Conservation (phyloP, 108 stramenopile species). For the Pseudonitzschia delicatissima region DNA sequence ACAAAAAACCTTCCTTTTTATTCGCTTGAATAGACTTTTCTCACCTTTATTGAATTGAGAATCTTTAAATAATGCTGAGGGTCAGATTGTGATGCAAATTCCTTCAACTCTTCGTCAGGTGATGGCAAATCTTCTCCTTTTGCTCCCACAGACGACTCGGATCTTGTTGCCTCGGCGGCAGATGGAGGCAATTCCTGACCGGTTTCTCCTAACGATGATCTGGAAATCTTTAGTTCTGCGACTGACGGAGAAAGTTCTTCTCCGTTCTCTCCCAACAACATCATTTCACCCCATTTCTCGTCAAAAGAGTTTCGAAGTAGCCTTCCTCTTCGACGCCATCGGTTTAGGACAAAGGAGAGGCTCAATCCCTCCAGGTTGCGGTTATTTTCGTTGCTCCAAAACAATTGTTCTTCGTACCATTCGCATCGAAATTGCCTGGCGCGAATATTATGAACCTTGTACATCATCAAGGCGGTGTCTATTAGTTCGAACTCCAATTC, state of each 20-base stretch:
- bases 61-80: slow-evolving; percentile 1
- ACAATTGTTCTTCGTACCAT: slow-evolving; percentile 74
- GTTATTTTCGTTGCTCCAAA: slow-evolving; percentile 48
- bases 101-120: background rate
- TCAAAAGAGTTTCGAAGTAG: slow-evolving; percentile 17
- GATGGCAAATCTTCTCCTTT: too few relatives aligned
- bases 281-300: slow-evolving; percentile 25
- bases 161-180: too few relatives aligned
- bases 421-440: slow-evolving; percentile 54
- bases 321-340: slow-evolving; percentile 33
- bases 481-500: slow-evolving; percentile 26
- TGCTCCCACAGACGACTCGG: too few relatives aligned
- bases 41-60: background rate
- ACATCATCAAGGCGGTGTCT: slow-evolving; percentile 48
- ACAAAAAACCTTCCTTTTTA: too few relatives aligned
- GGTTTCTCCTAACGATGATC: background rate
- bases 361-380: slow-evolving; percentile 57
- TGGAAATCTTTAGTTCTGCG: background rate
- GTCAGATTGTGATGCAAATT: background rate
- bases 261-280: slow-evolving; percentile 12
- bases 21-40: background rate
- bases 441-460: slow-evolving; percentile 55
- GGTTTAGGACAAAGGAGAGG: slow-evolving; percentile 51
- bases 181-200: too few relatives aligned
- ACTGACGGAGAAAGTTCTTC: slow-evolving; percentile 2